A percentile compares a stretch with the other conserved stretches of the same genome.
phyloP scores from a whole-genome alignment of 768 basidiomycete genomes.

The Rhodotorula paludigena region DNA sequence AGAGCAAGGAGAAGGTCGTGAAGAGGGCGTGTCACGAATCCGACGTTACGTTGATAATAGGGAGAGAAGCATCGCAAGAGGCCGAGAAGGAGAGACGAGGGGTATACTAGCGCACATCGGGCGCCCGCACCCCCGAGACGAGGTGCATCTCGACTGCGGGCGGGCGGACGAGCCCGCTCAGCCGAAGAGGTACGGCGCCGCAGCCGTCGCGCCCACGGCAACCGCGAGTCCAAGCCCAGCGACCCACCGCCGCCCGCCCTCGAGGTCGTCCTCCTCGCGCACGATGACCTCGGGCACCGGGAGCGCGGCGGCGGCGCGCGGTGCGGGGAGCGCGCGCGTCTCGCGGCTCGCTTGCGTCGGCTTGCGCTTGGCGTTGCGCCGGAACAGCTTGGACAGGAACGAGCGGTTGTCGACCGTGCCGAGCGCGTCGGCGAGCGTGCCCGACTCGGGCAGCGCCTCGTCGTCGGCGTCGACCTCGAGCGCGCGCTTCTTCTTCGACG shows the following conservation, averaged over 20 bases:
- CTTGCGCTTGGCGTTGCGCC: constrained; percentile 20
- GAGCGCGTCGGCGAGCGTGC: constrained; percentile 31
- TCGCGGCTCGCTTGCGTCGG: constrained; percentile 20
- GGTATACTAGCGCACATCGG: too few relatives aligned
- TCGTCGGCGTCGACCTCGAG: constrained; percentile 28
- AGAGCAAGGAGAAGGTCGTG: too few relatives aligned
- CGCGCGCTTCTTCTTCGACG: constrained; percentile 26
- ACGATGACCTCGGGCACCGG: constrained; percentile 7
- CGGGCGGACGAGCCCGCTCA: too few relatives aligned
- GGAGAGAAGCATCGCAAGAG: too few relatives aligned
- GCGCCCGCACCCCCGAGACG: too few relatives aligned
- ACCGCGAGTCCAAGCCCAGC: constrained; percentile 35
- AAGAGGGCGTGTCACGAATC: too few relatives aligned
- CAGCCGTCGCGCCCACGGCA: constrained; percentile 37
- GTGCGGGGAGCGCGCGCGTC: not conserved
- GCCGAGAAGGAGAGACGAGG: too few relatives aligned
- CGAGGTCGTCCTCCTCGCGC: constrained; percentile 19
- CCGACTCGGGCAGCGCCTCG: constrained; percentile 12
- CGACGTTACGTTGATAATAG: too few relatives aligned
- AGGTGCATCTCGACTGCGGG: too few relatives aligned
- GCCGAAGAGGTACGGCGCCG: constrained; percentile 39
- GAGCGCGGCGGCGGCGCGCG: not conserved
- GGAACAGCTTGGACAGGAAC: constrained; percentile 37
- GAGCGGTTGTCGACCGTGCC: constrained; percentile 33
- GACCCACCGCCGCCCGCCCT: constrained; percentile 25